These are phyloP conservation scores for Eremomyces bilateralis DNA, from an alignment of 495 filamentous ascomycete genomes.

Conservation along the genomic window DNA sequence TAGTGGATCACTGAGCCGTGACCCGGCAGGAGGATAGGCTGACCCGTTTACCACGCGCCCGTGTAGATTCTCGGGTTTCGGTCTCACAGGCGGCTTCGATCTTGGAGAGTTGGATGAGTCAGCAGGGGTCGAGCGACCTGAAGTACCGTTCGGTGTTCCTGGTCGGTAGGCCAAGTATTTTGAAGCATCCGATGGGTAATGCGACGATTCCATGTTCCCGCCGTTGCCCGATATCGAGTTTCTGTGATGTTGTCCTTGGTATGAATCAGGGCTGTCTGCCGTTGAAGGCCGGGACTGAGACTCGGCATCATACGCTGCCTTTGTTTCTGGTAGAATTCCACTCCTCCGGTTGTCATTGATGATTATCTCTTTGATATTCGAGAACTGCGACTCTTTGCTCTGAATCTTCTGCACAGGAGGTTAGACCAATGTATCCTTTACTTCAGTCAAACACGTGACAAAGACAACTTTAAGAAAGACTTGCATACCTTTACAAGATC, in stretches of 20 bases:
- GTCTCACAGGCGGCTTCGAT: not conserved
- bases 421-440: conserved; percentile 6
- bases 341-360: conserved; percentile 38
- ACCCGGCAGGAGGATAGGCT: not conserved
- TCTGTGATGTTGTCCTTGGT: too few relatives aligned
- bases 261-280: not conserved
- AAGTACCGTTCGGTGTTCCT: not conserved
- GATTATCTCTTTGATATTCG: conserved; percentile 42
- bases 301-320: not conserved
- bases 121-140: not conserved
- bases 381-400: conserved; percentile 25
- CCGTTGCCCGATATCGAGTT: too few relatives aligned
- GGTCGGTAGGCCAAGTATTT: not conserved
- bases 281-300: conserved; percentile 2
- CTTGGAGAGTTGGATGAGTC: not conserved
- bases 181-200: not conserved
- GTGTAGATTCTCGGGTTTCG: not conserved
- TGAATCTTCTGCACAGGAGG: conserved; percentile 15
- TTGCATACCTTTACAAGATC: conserved; percentile 26
- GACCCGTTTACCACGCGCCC: not conserved
- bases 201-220: too few relatives aligned
- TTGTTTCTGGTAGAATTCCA: conserved; percentile 21
- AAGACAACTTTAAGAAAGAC: too few relatives aligned
- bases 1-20: conserved; percentile 22
- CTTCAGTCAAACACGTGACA: conserved; percentile 7